Evolutionary conservation across 495 filamentous ascomycete species (phyloP).

Genomic region (Neurospora tetraspora): DNA sequence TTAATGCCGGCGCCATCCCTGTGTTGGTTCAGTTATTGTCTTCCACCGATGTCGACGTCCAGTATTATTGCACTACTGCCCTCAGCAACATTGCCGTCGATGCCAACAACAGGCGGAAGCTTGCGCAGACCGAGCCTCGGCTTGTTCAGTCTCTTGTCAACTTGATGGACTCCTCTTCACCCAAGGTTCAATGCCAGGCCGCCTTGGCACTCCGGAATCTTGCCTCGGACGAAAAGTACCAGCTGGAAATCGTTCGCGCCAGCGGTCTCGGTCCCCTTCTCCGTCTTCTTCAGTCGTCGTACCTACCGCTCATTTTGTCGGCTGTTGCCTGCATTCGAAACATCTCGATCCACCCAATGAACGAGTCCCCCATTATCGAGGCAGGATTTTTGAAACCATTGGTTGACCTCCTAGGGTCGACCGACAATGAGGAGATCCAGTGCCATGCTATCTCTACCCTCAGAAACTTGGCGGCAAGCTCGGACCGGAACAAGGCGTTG

Average conservation of each 20-base stretch:
- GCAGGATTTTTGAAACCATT: slow-evolving; percentile 89
- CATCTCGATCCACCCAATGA: slow-evolving; percentile 96
- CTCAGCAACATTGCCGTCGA: slow-evolving; percentile 98
- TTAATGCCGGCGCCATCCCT: slow-evolving; percentile 92
- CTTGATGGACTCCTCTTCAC: slow-evolving; percentile 92
- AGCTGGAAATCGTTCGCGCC: slow-evolving; percentile 89
- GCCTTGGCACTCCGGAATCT: slow-evolving; percentile 89
- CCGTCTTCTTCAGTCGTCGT: slow-evolving; percentile 84
- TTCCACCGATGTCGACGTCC: slow-evolving; percentile 88
- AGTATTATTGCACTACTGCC: slow-evolving; percentile 98
- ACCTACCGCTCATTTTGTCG: slow-evolving; percentile 90
- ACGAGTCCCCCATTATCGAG: slow-evolving; percentile 99
- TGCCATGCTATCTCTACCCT: slow-evolving; percentile 97
- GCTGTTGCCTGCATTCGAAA: slow-evolving; percentile 98
- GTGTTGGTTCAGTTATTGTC: slow-evolving; percentile 90
- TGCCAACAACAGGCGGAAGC: slow-evolving; percentile 74
- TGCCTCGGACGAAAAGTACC: slow-evolving; percentile 96
- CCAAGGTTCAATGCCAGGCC: slow-evolving; percentile 96
- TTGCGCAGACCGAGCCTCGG: slow-evolving; percentile 79
- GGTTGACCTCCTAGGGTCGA: slow-evolving; percentile 87
- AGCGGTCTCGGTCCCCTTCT: slow-evolving; percentile 76
- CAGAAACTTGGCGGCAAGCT: slow-evolving; percentile 90
- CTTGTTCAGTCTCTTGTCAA: slow-evolving; percentile 89
- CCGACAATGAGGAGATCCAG: slow-evolving; percentile 97
- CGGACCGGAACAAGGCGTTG: slow-evolving; percentile 91